Percentiles rank a stretch among this genome's conserved stretches.
Conservation (phyloP, 2,329 filamentous ascomycete species). For the Stemphylium lycopersici region DNA sequence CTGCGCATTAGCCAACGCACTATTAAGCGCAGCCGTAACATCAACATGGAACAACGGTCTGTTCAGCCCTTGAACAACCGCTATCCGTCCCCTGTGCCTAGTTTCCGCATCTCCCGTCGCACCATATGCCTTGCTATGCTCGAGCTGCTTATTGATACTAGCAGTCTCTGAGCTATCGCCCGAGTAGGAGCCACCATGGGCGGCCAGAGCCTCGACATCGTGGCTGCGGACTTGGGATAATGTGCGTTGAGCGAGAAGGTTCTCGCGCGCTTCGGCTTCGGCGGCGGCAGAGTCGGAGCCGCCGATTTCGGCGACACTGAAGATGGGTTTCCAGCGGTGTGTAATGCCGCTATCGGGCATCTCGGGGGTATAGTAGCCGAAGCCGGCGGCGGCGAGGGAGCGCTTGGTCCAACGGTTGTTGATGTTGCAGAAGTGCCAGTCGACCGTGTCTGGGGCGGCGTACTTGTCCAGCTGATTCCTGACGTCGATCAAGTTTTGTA, state of each 20-base stretch:
- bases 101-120: constrained; percentile 35
- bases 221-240: constrained; percentile 58
- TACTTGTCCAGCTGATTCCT: constrained; percentile 95
- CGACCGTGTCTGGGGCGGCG: constrained; percentile 77
- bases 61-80: constrained; percentile 82
- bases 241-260: constrained; percentile 51
- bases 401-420: constrained; percentile 96
- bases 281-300: constrained; percentile 75
- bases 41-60: constrained; percentile 96
- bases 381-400: constrained; percentile 85
- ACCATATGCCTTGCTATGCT: constrained; percentile 41
- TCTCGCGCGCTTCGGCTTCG: constrained; percentile 69
- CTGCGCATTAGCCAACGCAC: constrained; percentile 77
- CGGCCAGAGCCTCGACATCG: constrained; percentile 22
- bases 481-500: constrained; percentile 92
- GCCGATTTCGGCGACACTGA: constrained; percentile 88
- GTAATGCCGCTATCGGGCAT: constrained; percentile 59
- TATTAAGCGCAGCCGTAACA: constrained; percentile 87
- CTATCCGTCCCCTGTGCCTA: constrained; percentile 40
- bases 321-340: constrained; percentile 86
- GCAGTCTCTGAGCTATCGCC: constrained; percentile 27
- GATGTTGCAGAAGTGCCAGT: constrained; percentile 94
- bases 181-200: constrained; percentile 17
- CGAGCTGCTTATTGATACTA: constrained; percentile 43
- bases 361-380: constrained; percentile 75